These are phyloP conservation scores for Erucastrum elatum DNA, from an alignment of 345 rosid genomes.

Conservation along the genomic window DNA sequence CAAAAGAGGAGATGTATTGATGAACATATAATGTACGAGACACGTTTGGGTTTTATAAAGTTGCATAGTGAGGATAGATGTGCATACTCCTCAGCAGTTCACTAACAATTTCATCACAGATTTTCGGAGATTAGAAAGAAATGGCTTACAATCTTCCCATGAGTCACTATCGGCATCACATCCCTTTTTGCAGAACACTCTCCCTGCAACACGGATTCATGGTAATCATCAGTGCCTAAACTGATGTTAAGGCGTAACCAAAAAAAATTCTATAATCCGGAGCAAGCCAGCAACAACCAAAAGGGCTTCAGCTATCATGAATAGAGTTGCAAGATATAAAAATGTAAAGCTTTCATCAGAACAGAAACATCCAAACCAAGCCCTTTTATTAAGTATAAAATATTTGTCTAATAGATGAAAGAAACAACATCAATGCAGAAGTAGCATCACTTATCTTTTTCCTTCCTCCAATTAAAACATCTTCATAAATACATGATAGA, in stretches of 20 bases:
- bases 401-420: neutral
- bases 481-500: neutral
- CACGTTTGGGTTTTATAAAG: neutral
- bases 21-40: constrained; percentile 17
- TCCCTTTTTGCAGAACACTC: constrained; percentile 99
- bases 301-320: neutral
- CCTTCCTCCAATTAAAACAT: neutral
- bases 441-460: neutral
- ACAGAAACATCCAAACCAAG: neutral
- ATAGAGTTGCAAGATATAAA: neutral
- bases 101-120: neutral
- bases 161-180: constrained; percentile 80
- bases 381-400: neutral
- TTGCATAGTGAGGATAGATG: neutral
- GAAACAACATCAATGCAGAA: neutral
- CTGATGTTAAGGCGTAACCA: neutral
- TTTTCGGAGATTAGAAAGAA: neutral
- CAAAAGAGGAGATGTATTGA: constrained; percentile 22
- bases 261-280: neutral
- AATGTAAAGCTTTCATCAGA: neutral
- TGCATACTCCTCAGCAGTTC: neutral
- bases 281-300: neutral
- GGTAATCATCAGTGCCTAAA: constrained; percentile 4
- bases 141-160: constrained; percentile 90
- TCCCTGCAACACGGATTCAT: constrained; percentile 60